Evolutionary conservation across 345 rosid genomes (phyloP).

Genomic region (Murraya koenigii): DNA sequence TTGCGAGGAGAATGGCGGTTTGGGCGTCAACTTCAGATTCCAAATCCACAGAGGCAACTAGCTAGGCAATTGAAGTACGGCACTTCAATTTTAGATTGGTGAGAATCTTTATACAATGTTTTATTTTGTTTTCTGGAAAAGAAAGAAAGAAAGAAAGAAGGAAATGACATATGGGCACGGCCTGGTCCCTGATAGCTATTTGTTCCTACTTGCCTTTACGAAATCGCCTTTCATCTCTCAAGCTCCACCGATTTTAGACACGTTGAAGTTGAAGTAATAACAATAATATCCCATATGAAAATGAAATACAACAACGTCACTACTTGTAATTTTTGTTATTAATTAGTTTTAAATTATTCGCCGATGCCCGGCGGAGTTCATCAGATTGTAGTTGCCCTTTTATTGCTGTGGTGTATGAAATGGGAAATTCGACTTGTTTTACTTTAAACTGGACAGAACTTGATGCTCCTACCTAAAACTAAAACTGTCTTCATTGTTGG

Average conservation of each 20-base stretch:
- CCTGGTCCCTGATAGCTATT: constrained; percentile 21
- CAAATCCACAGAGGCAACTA: neutral
- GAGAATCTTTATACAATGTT: neutral
- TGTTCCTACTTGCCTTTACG: neutral
- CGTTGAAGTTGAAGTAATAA: too few species aligned
- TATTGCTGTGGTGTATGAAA: neutral
- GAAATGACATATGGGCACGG: constrained; percentile 3
- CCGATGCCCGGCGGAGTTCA: neutral
- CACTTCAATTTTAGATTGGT: neutral
- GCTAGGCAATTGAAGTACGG: constrained; percentile 14
- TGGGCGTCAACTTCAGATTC: constrained; percentile 9
- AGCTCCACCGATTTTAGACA: neutral
- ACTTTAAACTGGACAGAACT: neutral
- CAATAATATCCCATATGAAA: neutral
- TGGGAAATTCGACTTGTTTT: neutral
- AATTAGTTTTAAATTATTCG: neutral
- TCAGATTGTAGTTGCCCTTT: neutral
- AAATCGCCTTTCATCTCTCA: neutral
- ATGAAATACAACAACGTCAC: neutral
- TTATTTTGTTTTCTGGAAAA: too few species aligned
- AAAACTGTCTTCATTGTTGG: neutral
- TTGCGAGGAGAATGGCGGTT: neutral
- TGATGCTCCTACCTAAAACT: neutral
- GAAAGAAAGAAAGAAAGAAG: too few species aligned
- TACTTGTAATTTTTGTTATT: neutral